Conservation (phyloP, 2,329 filamentous ascomycete genomes). For the Thermothelomyces thermophilus region DNA sequence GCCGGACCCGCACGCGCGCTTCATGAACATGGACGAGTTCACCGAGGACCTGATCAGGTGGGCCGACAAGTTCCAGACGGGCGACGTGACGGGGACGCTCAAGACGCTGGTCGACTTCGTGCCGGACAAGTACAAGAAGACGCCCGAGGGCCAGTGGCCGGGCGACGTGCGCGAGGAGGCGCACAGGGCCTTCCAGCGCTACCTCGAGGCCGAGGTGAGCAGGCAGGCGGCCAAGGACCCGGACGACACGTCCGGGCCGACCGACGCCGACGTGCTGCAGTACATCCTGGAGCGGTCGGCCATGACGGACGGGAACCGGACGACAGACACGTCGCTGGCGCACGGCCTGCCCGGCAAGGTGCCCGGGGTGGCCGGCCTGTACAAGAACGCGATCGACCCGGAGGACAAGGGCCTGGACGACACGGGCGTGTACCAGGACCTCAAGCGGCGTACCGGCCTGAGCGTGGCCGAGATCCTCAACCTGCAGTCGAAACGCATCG, state of each 20-base stretch:
- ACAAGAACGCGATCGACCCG: conserved; percentile 42
- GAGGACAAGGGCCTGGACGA: conserved; percentile 47
- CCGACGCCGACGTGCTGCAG: conserved; percentile 28
- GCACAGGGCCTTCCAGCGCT: conserved; percentile 25
- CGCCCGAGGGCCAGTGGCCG: conserved; percentile 26
- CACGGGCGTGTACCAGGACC: conserved; percentile 42
- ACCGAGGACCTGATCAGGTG: conserved; percentile 48
- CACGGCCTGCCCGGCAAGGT: conserved; percentile 46
- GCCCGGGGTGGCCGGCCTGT: conserved; percentile 45
- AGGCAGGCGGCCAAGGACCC: conserved; percentile 26
- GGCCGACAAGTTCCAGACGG: conserved; percentile 30
- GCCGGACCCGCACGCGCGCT: conserved; percentile 50
- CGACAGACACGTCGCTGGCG: conserved; percentile 40
- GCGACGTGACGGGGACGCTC: conserved; percentile 29
- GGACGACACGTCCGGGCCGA: conserved; percentile 21
- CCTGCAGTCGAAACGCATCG: conserved; percentile 65
- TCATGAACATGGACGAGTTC: conserved; percentile 58
- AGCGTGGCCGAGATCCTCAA: conserved; percentile 43
- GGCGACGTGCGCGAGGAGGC: conserved; percentile 22
- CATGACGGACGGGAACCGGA: conserved; percentile 30
- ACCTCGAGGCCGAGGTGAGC: conserved; percentile 20
- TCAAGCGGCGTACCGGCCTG: conserved; percentile 51
- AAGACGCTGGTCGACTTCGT: conserved; percentile 35
- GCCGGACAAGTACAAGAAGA: conserved; percentile 24
- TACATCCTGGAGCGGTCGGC: conserved; percentile 33